Conservation (phyloP, 108 stramenopile genomes). For the Skeletonema marinoi region DNA sequence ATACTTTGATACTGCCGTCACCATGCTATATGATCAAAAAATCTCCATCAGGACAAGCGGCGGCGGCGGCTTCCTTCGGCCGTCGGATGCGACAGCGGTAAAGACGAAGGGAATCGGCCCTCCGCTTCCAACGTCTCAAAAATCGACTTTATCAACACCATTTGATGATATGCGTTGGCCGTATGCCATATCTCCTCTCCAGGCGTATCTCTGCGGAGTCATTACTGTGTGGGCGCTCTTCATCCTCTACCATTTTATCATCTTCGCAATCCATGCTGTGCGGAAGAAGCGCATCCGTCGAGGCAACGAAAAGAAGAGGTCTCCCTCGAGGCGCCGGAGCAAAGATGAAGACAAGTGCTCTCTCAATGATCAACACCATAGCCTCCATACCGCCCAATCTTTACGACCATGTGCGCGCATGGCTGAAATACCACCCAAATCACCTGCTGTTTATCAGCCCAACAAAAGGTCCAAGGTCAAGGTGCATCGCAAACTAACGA, state of each 20-base stretch:
- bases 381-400: not conserved
- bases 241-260: slow-evolving; percentile 2
- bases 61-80: not conserved
- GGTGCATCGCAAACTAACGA: slow-evolving; percentile 6
- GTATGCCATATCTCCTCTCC: slow-evolving; percentile 24
- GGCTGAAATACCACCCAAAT: not conserved
- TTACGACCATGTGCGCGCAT: slow-evolving; percentile 3
- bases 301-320: not conserved
- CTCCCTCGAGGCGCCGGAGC: not conserved
- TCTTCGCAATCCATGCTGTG: slow-evolving; percentile 7
- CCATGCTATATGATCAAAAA: not conserved
- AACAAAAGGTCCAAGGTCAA: not conserved
- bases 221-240: slow-evolving; percentile 4
- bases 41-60: not conserved
- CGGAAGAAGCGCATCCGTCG: slow-evolving; percentile 5
- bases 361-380: not conserved
- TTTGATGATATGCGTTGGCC: slow-evolving; percentile 21
- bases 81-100: not conserved
- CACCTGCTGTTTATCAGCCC: not conserved
- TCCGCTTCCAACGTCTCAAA: not conserved
- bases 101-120: slow-evolving; percentile 2
- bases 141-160: not conserved
- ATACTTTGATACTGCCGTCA: not conserved
- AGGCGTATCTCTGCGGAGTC: slow-evolving; percentile 29
- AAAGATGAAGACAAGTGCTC: not conserved